A percentile compares a stretch with the other conserved stretches of the same genome.
These are phyloP conservation scores for Sherardia arvensis DNA, from an alignment of 257 asterid species.

Conservation along the genomic window DNA sequence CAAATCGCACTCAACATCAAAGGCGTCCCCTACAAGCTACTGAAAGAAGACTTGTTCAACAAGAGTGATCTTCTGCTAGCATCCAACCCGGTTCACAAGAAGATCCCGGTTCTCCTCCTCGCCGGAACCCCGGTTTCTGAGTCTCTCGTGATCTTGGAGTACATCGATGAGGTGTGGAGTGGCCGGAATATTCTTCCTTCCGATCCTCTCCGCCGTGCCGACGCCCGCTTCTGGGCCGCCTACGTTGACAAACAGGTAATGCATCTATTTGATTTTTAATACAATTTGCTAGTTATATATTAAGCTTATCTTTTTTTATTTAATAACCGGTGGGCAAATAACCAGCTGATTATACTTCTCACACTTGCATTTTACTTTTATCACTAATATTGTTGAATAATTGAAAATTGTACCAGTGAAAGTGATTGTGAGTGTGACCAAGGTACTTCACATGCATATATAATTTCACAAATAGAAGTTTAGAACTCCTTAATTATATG, in stretches of 20 bases:
- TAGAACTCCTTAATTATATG: too few relatives aligned
- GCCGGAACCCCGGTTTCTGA: constrained; percentile 22
- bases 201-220: constrained; percentile 27
- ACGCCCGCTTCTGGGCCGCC: constrained; percentile 30
- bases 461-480: too few relatives aligned
- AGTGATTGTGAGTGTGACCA: too few relatives aligned
- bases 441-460: too few relatives aligned
- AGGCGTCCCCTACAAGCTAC: constrained; percentile 16
- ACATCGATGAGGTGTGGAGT: constrained; percentile 29
- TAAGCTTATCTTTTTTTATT: too few relatives aligned
- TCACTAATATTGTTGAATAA: too few relatives aligned
- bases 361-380: too few relatives aligned
- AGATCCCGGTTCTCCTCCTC: constrained; percentile 27
- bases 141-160: constrained; percentile 24
- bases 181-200: constrained; percentile 23
- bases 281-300: too few relatives aligned
- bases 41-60: constrained; percentile 15
- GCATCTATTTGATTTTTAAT: neutral
- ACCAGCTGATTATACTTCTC: too few relatives aligned
- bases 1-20: constrained; percentile 28
- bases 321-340: too few relatives aligned
- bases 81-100: constrained; percentile 28
- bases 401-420: too few relatives aligned
- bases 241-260: constrained; percentile 30
- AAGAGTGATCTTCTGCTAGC: constrained; percentile 26